These are phyloP conservation scores for Tuctoria greenei DNA, from an alignment of 176 grass and related monocot species.

Conservation along the genomic window DNA sequence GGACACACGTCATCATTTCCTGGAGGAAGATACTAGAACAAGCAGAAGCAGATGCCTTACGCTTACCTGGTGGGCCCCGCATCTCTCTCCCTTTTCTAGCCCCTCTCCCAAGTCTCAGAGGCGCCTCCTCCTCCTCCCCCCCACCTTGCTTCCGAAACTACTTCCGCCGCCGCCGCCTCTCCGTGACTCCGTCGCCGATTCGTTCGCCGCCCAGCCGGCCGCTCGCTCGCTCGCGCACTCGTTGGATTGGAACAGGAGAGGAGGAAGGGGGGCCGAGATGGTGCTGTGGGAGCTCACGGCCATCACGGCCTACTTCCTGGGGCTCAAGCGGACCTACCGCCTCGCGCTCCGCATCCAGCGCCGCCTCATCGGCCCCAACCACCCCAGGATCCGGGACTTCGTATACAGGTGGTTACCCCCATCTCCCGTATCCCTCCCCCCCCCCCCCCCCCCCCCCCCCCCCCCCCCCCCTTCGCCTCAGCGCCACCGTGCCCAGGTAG, in stretches of 20 bases:
- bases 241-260: not conserved
- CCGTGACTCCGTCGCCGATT: not conserved
- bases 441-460: not conserved
- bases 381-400: constrained; percentile 69
- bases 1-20: not conserved
- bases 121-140: not conserved
- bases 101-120: not conserved
- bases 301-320: constrained; percentile 95
- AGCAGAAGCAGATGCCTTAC: not conserved
- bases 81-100: not conserved
- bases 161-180: not conserved
- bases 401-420: constrained; percentile 41
- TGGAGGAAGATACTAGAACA: not conserved
- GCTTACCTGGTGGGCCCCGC: not conserved
- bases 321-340: constrained; percentile 73
- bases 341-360: constrained; percentile 84
- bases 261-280: constrained; percentile 28
- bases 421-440: not conserved
- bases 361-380: constrained; percentile 71
- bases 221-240: not conserved
- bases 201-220: not conserved
- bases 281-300: constrained; percentile 94
- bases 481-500: not conserved
- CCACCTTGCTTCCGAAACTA: not conserved
- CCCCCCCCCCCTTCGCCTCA: too few species aligned